Percentiles rank a stretch among this genome's conserved stretches.
These are phyloP conservation scores for Crithidia mellificae DNA, from an alignment of 208 protist species.

Conservation along the genomic window DNA sequence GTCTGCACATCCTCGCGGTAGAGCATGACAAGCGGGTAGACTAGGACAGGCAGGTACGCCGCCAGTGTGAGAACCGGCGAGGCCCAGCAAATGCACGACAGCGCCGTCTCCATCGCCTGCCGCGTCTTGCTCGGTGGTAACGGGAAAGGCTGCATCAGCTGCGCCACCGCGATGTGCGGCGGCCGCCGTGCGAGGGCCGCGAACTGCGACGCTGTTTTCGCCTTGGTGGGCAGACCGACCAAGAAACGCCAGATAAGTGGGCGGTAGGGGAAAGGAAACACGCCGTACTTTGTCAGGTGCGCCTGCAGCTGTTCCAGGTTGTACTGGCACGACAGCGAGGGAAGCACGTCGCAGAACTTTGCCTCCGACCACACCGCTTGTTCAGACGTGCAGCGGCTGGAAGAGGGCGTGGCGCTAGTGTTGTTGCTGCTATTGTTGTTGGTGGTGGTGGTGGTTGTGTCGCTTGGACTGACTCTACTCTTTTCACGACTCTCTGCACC, in stretches of 20 bases:
- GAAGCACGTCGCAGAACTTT: conserved; percentile 37
- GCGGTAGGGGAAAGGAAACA: conserved; percentile 73
- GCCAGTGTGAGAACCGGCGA: conserved; percentile 67
- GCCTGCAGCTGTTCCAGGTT: conserved; percentile 72
- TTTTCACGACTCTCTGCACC: no score
- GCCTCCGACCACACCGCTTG: conserved; percentile 12
- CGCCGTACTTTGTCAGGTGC: conserved; percentile 63
- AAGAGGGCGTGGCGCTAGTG: not conserved
- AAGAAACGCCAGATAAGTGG: conserved; percentile 82
- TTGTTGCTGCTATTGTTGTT: not conserved
- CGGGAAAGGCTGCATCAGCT: conserved; percentile 69
- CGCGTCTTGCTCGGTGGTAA: conserved; percentile 38
- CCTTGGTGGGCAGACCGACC: conserved; percentile 53
- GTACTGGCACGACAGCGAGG: conserved; percentile 36
- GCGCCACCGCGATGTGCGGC: conserved; percentile 49
- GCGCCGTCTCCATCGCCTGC: conserved; percentile 44
- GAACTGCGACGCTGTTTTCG: conserved; percentile 63
- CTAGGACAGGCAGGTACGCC: conserved; percentile 71
- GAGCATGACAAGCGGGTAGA: conserved; percentile 76
- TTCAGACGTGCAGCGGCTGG: not conserved
- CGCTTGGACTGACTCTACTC: no score
- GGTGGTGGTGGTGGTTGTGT: no score
- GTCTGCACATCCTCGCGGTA: conserved; percentile 67
- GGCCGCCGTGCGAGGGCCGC: conserved; percentile 58
- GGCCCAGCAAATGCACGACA: conserved; percentile 77